Evolutionary conservation across 2,329 filamentous ascomycete genomes (phyloP), one percentile per base, ranked within the genome.

Genomic region (Colletotrichum simmondsii): DNA sequence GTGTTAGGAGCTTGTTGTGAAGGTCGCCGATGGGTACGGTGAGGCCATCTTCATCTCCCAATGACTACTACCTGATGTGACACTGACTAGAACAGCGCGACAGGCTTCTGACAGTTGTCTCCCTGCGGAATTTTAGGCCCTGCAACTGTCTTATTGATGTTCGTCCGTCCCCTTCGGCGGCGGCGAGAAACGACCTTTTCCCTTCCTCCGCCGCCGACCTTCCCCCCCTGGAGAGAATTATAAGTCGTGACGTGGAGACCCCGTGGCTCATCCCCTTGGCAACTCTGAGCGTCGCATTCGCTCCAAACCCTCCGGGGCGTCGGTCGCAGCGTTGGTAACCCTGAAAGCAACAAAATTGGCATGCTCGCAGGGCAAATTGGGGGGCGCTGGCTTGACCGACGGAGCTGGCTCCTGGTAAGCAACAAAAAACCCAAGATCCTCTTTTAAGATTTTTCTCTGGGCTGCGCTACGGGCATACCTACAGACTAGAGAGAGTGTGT

Each of bases 211-310:
- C 42, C 42, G 42, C 42, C 42, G 42, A n/a, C 42, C 42, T 16
- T n/a, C 16, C 35, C 24, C 24, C 58, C 24, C 24, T 42, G 12
- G 22, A 4, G 22, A 26, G 24, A 16, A 7, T 14, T 26, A 16
- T 24, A 26, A 37, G 49, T 26, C 30, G 49, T 26, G 49, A 68
- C 65, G 65, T 63, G 58, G 58, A 54, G 56, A 61, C 30, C 64
- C 65, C 28, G 53, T 69, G 70, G 65, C 65, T 69, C 58, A 59
- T 64, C 35, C 49, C 49, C 70, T 69, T 69, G 66, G 32, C 66
- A 72, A 72, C 65, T 70, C 26, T 72, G 46, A 60, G 65, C 53
- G 70, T 72, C 60, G 66, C 60, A 70, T 60, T 70, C 65, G 65
- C 66, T 24, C 37, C 30, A 70, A 70, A 64, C 24, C 52, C 42